These are phyloP conservation scores for Saccharomycopsis phalli DNA, from an alignment of 1,139 yeast species.

Conservation along the genomic window DNA sequence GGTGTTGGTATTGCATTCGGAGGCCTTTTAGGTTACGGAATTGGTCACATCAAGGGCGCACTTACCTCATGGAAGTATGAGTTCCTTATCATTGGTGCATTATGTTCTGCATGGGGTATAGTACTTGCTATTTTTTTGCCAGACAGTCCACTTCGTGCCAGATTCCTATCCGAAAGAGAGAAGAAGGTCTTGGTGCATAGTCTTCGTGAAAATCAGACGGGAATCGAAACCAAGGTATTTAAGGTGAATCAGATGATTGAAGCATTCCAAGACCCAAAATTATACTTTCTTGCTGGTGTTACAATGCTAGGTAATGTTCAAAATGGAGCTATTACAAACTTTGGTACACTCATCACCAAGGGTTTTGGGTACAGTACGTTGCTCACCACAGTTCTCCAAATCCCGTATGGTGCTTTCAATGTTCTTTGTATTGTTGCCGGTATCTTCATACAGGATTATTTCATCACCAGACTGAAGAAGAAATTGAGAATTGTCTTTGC, in stretches of 20 bases:
- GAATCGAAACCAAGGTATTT: slow-evolving; percentile 41
- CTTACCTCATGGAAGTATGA: slow-evolving; percentile 42
- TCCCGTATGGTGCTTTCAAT: slow-evolving; percentile 32
- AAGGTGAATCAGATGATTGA: slow-evolving; percentile 46
- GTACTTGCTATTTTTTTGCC: slow-evolving; percentile 40
- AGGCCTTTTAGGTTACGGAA: slow-evolving; percentile 36
- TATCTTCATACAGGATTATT: slow-evolving; percentile 1
- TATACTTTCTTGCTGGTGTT: slow-evolving; percentile 36
- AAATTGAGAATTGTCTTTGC: slow-evolving; percentile 1
- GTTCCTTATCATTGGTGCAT: slow-evolving; percentile 42
- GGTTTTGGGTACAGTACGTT: slow-evolving; percentile 32
- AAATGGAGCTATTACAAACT: slow-evolving; percentile 41
- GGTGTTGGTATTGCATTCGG: slow-evolving; percentile 44
- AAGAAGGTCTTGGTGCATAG: slow-evolving; percentile 44
- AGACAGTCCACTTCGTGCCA: slow-evolving; percentile 40
- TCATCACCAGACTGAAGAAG: slow-evolving; percentile 11
- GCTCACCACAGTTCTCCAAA: slow-evolving; percentile 33
- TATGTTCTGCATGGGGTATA: slow-evolving; percentile 33
- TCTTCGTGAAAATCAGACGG: slow-evolving; percentile 39
- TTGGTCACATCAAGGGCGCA: slow-evolving; percentile 24
- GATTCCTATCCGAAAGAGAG: slow-evolving; percentile 42
- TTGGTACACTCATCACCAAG: slow-evolving; percentile 30
- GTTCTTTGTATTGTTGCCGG: slow-evolving; percentile 5
- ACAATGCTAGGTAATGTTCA: slow-evolving; percentile 35
- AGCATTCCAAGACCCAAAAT: slow-evolving; percentile 35